Base-by-base conservation (phyloP, 2,329 filamentous ascomycete species). In the Tolypocladium amazonense region DNA sequence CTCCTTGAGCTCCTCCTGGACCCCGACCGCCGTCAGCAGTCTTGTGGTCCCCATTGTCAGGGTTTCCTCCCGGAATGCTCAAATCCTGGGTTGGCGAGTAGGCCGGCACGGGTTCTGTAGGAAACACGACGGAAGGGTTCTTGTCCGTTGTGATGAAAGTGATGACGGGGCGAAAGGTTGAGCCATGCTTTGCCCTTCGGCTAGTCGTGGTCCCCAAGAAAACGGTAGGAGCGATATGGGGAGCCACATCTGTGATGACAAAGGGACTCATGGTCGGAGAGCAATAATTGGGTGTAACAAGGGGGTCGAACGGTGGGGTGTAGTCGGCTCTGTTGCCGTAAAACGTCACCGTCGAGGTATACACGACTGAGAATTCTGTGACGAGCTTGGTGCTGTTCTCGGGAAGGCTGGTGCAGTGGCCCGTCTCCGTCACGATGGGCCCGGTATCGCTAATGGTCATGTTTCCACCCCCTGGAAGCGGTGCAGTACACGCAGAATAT, bases 101-200 rank as follows among this genome's bases (percentile, higher is more conserved):
- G 62, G 69, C 64, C 0, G 78, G 78, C 6, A 72, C 69, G 5
- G 67, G 61, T 20, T 75, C 68, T 2, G 74, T 71, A 1, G 76
- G 66, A 61, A 73, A 71, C 3, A 81, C 73, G 20, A 82, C 78
- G 11, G 77, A 75, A 0, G 81, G 81, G 59, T 83, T 83, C 66
- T 82, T 83, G 66, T 82, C 80, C 3, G 80, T 82, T 2, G 79
- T 82, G 57, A 79, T 66, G 55, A 81, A 77, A 4, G 76, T 79
- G 55, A 79, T 64, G 7, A 75, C 76, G n/a, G 41, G 43, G 14
- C 27, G 41, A 12, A 20, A 6, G 47, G 57, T 33, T 12, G 43
- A 50, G 9, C 35, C 30, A 23, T 33, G 25, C 12, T 11, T 55
- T 23, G 25, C 39, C 2, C 25, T 50, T 15, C 23, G 43, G 18